These are phyloP conservation scores for Bipolaris oryzae DNA, from an alignment of 2,329 filamentous ascomycete species.

Conservation along the genomic window DNA sequence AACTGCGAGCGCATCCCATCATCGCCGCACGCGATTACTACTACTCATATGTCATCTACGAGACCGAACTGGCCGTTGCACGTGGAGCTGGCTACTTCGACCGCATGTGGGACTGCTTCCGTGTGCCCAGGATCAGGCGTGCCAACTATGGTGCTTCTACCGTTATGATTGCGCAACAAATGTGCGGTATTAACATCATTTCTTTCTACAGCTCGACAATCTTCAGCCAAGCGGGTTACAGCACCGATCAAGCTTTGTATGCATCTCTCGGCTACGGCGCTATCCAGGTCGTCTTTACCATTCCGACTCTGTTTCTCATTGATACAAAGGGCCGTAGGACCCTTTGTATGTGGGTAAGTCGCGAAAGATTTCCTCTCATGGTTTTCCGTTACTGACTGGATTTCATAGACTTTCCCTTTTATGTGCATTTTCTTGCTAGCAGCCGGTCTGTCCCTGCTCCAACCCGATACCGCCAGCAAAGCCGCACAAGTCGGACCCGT, in stretches of 20 bases:
- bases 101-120: conserved; percentile 58
- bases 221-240: conserved; percentile 62
- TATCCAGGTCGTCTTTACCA: conserved; percentile 45
- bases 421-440: conserved; percentile 48
- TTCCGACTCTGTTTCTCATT: conserved; percentile 48
- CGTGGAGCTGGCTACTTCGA: conserved; percentile 45
- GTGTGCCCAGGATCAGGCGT: conserved; percentile 46
- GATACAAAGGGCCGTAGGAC: conserved; percentile 48
- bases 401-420: conserved; percentile 38
- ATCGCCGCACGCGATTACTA: conserved; percentile 48
- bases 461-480: conserved; percentile 18
- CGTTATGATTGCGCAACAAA: conserved; percentile 50
- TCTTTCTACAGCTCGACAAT: conserved; percentile 78
- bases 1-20: conserved; percentile 48
- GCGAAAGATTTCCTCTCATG: neutral
- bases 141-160: conserved; percentile 49
- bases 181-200: conserved; percentile 70
- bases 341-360: conserved; percentile 30
- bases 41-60: conserved; percentile 45
- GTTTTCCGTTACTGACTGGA: neutral
- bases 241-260: conserved; percentile 36
- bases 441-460: conserved; percentile 45
- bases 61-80: conserved; percentile 44
- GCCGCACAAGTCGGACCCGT: conserved; percentile 43
- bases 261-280: conserved; percentile 48